Percentiles rank a stretch among this genome's conserved stretches.
Conservation (phyloP, 129 eudicot genomes). For the Chrysanthemum makinoi region DNA sequence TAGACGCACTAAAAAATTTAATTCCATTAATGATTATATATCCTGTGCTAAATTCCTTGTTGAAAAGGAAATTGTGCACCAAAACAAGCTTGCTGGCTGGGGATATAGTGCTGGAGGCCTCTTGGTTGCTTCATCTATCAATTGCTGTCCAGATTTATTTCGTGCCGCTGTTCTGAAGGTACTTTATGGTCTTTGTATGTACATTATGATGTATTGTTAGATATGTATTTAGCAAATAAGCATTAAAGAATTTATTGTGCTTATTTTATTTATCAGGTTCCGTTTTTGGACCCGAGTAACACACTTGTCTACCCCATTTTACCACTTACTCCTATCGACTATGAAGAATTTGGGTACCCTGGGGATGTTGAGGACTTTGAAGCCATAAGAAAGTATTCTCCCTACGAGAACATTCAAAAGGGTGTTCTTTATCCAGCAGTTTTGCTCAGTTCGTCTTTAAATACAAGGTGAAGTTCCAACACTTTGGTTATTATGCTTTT, state of each 20-base stretch:
- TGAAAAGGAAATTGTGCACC: constrained; percentile 58
- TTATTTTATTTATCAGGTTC: constrained; percentile 53
- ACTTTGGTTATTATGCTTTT: neutral
- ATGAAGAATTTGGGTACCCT: constrained; percentile 95
- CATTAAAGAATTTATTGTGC: neutral
- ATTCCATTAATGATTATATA: constrained; percentile 65
- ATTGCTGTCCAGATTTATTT: constrained; percentile 67
- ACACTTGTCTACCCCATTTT: constrained; percentile 80
- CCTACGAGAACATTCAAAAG: constrained; percentile 75
- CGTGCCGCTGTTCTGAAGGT: constrained; percentile 93
- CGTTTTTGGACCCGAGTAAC: constrained; percentile 81
- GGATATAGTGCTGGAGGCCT: constrained; percentile 98
- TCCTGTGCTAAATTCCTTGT: constrained; percentile 74
- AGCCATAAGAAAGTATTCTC: constrained; percentile 69
- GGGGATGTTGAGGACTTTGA: constrained; percentile 75
- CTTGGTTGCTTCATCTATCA: constrained; percentile 86
- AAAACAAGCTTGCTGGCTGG: constrained; percentile 87
- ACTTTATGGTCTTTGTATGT: neutral
- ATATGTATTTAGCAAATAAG: neutral
- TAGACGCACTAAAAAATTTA: constrained; percentile 51
- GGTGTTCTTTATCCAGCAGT: constrained; percentile 75
- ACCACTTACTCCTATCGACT: constrained; percentile 80
- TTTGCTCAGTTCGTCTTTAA: constrained; percentile 73
- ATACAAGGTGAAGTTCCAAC: constrained; percentile 56
- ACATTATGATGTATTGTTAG: constrained; percentile 2